These are phyloP conservation scores for Myxozyma melibiosi DNA, from an alignment of 805 yeast species.

Conservation along the genomic window DNA sequence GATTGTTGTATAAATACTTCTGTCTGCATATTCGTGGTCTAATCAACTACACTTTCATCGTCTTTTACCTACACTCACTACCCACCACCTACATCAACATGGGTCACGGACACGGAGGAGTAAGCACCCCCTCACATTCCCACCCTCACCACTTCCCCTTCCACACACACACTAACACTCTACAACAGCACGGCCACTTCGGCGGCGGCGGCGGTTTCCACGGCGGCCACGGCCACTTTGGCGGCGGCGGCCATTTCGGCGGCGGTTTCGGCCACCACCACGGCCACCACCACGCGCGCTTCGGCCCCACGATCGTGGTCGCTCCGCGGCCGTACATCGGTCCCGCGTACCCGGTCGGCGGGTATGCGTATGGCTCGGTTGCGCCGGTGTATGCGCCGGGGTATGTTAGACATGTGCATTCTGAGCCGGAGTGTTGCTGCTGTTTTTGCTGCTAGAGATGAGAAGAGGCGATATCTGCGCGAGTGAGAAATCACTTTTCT, in stretches of 20 bases:
- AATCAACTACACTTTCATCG: no score
- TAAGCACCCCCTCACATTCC: no score
- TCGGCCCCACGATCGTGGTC: conserved; percentile 31
- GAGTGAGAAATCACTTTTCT: neutral
- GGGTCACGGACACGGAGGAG: conserved; percentile 25
- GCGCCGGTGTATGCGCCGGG: conserved; percentile 20
- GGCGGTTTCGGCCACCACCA: conserved; percentile 22
- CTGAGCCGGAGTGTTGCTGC: conserved; percentile 13
- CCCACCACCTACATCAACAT: neutral
- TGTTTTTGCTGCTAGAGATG: conserved; percentile 25
- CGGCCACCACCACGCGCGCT: conserved; percentile 14
- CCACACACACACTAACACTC: no score
- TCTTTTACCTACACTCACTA: neutral
- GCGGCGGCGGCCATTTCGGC: conserved; percentile 10
- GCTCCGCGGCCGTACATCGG: conserved; percentile 27
- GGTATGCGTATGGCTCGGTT: conserved; percentile 25
- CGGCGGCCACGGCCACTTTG: no score
- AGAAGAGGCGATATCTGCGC: neutral
- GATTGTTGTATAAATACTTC: no score
- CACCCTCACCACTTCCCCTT: no score
- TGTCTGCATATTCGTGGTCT: no score
- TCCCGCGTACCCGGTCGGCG: conserved; percentile 20
- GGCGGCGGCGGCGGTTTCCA: no score
- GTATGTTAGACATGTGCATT: conserved; percentile 14
- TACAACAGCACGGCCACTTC: no score